A percentile compares a stretch with the other conserved stretches of the same genome.
phyloP scores from a whole-genome alignment of 371 early-diverging fungal species.

The Astathelohania contejeani region DNA sequence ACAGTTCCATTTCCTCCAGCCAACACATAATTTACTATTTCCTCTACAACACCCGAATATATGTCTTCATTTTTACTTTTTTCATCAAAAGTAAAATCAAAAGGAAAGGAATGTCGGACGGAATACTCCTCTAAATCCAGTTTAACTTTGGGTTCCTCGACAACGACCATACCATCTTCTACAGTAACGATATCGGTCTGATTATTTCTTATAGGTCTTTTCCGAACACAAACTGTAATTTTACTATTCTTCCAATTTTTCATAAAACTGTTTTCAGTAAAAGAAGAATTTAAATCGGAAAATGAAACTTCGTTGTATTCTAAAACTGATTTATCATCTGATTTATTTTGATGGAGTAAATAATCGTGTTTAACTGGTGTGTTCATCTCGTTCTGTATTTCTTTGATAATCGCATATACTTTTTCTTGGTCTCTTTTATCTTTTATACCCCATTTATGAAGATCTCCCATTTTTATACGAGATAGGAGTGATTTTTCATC shows the following conservation, averaged over 20 bases:
- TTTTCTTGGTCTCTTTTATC: slow-evolving; percentile 31
- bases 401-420: slow-evolving; percentile 39
- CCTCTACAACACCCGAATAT: slow-evolving; percentile 69
- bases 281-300: not conserved
- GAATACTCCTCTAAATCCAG: slow-evolving; percentile 71
- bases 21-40: slow-evolving; percentile 77
- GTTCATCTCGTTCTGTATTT: slow-evolving; percentile 8
- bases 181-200: slow-evolving; percentile 22
- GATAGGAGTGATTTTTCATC: slow-evolving; percentile 11
- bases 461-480: slow-evolving; percentile 29
- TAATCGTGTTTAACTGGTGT: not conserved
- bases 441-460: slow-evolving; percentile 34
- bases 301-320: not conserved
- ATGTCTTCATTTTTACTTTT: slow-evolving; percentile 64
- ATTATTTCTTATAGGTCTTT: slow-evolving; percentile 23
- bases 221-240: slow-evolving; percentile 41
- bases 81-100: slow-evolving; percentile 82
- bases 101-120: slow-evolving; percentile 74
- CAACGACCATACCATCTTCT: slow-evolving; percentile 14
- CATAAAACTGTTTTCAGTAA: not conserved
- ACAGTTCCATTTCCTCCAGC: slow-evolving; percentile 85
- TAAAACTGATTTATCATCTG: not conserved
- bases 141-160: slow-evolving; percentile 56
- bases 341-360: slow-evolving; percentile 4
- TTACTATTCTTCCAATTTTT: not conserved